These are phyloP conservation scores for Pythium pectinolyticum DNA, from an alignment of 352 stramenopile species.

Conservation along the genomic window DNA sequence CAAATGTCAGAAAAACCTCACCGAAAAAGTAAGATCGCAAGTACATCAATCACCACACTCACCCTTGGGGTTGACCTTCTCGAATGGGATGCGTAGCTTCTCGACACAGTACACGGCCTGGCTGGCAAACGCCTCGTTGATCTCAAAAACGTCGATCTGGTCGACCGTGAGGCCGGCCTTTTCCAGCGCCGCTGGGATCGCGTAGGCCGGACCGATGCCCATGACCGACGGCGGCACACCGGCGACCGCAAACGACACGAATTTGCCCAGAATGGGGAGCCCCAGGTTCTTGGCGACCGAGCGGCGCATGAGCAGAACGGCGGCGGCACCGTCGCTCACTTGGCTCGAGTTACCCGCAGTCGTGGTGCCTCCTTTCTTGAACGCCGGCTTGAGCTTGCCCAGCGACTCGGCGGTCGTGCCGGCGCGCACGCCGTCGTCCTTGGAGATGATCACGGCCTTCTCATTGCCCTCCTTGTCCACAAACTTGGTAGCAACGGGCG, in stretches of 20 bases:
- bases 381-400: constrained; percentile 72
- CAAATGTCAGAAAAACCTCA: background rate
- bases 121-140: constrained; percentile 92
- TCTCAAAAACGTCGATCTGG: constrained; percentile 91
- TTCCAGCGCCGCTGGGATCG: constrained; percentile 76
- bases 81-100: constrained; percentile 71
- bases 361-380: constrained; percentile 79
- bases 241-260: constrained; percentile 82
- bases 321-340: constrained; percentile 88
- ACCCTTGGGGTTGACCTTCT: constrained; percentile 90
- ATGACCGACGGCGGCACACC: constrained; percentile 87
- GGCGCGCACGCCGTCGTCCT: constrained; percentile 72
- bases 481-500: constrained; percentile 71
- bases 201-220: constrained; percentile 80
- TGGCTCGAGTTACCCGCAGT: constrained; percentile 87
- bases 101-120: constrained; percentile 84
- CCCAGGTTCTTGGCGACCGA: constrained; percentile 77
- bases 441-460: constrained; percentile 66
- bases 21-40: too few species aligned
- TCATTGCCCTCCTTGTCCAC: constrained; percentile 82
- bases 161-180: constrained; percentile 63
- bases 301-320: constrained; percentile 85
- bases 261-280: constrained; percentile 79
- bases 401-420: constrained; percentile 68
- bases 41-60: too few species aligned